A percentile compares a stretch with the other conserved stretches of the same genome.
Conservation (phyloP, 768 basidiomycete species). For the Candolleomyces aberdarensis region DNA sequence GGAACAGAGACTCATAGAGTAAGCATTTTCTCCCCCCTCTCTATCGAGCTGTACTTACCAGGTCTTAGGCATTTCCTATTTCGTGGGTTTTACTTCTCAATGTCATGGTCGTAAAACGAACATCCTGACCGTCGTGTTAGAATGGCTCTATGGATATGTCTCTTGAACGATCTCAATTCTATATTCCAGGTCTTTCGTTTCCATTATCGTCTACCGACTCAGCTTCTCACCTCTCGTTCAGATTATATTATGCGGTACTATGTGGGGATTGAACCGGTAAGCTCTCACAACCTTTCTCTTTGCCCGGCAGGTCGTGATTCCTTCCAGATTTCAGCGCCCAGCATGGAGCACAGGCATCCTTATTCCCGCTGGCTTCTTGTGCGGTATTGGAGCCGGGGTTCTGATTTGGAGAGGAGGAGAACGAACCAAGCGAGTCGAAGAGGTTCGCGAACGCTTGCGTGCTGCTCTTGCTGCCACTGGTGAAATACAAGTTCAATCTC, state of each 20-base stretch:
- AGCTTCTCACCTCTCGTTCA: constrained; percentile 17
- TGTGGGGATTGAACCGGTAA: constrained; percentile 78
- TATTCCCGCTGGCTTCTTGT: constrained; percentile 72
- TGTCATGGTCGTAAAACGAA: constrained; percentile 2
- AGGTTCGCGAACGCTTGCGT: constrained; percentile 60
- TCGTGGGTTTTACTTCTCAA: constrained; percentile 34
- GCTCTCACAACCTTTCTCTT: constrained; percentile 1
- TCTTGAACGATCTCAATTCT: constrained; percentile 73
- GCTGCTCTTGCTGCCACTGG: constrained; percentile 33
- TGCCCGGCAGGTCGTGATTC: too few relatives aligned
- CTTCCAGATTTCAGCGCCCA: constrained; percentile 54
- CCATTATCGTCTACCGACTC: background rate
- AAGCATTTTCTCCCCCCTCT: constrained; percentile 14
- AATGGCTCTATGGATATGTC: constrained; percentile 69
- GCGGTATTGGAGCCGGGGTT: constrained; percentile 71
- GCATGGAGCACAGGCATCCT: constrained; percentile 66
- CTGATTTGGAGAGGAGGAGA: constrained; percentile 73
- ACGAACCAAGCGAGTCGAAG: constrained; percentile 62
- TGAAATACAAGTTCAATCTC: constrained; percentile 9
- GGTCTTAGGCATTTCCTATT: constrained; percentile 62
- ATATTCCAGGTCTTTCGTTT: constrained; percentile 60
- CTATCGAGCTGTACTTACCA: constrained; percentile 1
- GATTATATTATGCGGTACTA: constrained; percentile 67
- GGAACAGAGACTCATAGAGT: constrained; percentile 79
- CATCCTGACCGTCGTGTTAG: constrained; percentile 25